Evolutionary conservation across 345 rosid genomes (phyloP).

Genomic region (Eucalyptus paniculata): DNA sequence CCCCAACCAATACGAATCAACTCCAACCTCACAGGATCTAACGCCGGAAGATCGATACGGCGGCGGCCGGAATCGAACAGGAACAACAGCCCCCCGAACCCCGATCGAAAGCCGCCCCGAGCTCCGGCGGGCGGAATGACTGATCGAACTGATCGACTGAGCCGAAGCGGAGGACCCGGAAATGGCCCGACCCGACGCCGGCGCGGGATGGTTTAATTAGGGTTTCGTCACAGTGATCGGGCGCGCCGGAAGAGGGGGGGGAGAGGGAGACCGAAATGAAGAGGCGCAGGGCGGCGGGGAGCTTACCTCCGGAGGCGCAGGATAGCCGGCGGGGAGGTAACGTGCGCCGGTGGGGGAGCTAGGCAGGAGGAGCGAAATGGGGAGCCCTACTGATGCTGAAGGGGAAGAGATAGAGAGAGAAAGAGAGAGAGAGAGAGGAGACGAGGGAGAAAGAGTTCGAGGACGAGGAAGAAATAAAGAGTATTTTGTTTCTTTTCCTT

Average conservation of each 20-base stretch:
- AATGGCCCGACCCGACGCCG: background rate
- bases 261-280: background rate
- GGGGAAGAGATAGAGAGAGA: background rate
- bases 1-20: slow-evolving; percentile 6
- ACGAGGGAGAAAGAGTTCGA: background rate
- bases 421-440: background rate
- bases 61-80: background rate
- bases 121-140: background rate
- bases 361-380: background rate
- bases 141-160: background rate
- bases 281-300: background rate
- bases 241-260: background rate
- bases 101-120: background rate
- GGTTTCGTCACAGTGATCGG: background rate
- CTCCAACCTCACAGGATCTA: slow-evolving; percentile 2
- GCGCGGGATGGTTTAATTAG: background rate
- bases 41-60: background rate
- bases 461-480: background rate
- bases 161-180: background rate
- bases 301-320: slow-evolving; percentile 3
- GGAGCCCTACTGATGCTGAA: background rate
- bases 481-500: background rate
- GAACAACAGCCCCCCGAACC: slow-evolving; percentile 1
- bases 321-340: background rate
- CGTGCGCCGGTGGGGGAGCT: background rate